Evolutionary conservation across 352 stramenopile genomes (phyloP), one percentile per base, ranked within the genome.

Genomic region (Pythium myriotylum): DNA sequence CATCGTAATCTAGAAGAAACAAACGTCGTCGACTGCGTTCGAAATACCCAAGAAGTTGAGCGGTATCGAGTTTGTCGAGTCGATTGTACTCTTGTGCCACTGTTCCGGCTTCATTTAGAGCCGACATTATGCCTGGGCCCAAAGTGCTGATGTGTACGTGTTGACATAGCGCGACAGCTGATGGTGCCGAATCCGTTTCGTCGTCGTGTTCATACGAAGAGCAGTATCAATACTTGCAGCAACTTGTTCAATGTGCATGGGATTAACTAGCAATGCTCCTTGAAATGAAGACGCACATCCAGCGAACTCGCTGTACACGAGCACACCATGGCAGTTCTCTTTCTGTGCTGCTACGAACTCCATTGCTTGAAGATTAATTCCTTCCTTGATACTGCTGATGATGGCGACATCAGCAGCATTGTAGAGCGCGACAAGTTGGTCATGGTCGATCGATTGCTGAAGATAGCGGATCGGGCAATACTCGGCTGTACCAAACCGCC

Each of bases 221-320:
- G 87, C 89, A 26, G 79, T 82, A 59, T 96, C 83, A 13, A 97
- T 84, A 39, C 86, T 89, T 16, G 86, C 84, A 4, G 89, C 87
- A 8, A 96, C 86, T 67, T 93, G 82, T 54, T 97, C 89, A 60
- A 92, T 90, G 54, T 97, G 84, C 77, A 95, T 87, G 10, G 89
- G 89, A 51, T 97, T 97, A 48, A 97, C 86, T 26, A 97, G 56
- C 62, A 96, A 46, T 12, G 89, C 89, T 9, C 89, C 89, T 74
- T 95, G 88, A 41, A 96, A 96, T 10, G 84, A 95, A 22, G 87
- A 91, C 13, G 88, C 86, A 39, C 88, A 96, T n/a, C 89, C 89
- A 32, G 89, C 89, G 68, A 97, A 97, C 65, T 97, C 89, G 58
- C 86, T 96, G 65, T 96, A 92, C 27, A 97, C 87, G 4, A 97